phyloP scores from a whole-genome alignment of 345 rosid genomes.

The Alliaria petiolata region DNA sequence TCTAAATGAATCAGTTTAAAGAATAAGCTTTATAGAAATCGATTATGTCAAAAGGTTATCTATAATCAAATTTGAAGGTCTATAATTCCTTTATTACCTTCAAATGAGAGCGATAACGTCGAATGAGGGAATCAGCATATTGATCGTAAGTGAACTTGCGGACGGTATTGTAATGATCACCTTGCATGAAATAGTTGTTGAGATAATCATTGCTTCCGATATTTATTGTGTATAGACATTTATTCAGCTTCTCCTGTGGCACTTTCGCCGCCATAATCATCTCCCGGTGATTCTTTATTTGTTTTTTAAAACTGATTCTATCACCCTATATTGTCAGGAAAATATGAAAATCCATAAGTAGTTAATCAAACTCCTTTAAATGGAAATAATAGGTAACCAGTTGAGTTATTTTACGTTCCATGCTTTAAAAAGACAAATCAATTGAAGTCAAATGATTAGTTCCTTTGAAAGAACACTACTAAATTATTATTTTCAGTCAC shows the following conservation, averaged over 20 bases:
- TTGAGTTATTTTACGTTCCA: neutral
- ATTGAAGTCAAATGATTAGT: neutral
- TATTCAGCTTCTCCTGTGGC: constrained; percentile 23
- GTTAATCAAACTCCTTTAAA: neutral
- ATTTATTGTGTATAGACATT: constrained; percentile 46
- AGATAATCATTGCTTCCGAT: constrained; percentile 55
- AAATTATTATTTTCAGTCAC: neutral
- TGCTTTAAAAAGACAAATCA: neutral
- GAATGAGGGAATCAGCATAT: constrained; percentile 28
- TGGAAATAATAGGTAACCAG: neutral
- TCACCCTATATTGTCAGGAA: constrained; percentile 38
- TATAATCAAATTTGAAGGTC: too few relatives aligned
- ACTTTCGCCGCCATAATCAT: constrained; percentile 25
- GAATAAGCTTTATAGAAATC: neutral
- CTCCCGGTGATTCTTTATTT: constrained; percentile 37
- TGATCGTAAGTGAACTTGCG: constrained; percentile 3
- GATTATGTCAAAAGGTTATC: too few relatives aligned
- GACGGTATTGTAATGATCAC: constrained; percentile 9
- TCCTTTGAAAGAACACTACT: neutral
- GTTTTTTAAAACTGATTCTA: constrained; percentile 30
- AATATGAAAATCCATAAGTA: neutral
- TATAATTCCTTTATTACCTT: neutral
- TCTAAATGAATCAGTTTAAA: neutral
- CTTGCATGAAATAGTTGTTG: constrained; percentile 47
- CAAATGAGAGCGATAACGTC: constrained; percentile 14